Base-by-base conservation (phyloP, 768 basidiomycete species). In the Trametes villosa region DNA sequence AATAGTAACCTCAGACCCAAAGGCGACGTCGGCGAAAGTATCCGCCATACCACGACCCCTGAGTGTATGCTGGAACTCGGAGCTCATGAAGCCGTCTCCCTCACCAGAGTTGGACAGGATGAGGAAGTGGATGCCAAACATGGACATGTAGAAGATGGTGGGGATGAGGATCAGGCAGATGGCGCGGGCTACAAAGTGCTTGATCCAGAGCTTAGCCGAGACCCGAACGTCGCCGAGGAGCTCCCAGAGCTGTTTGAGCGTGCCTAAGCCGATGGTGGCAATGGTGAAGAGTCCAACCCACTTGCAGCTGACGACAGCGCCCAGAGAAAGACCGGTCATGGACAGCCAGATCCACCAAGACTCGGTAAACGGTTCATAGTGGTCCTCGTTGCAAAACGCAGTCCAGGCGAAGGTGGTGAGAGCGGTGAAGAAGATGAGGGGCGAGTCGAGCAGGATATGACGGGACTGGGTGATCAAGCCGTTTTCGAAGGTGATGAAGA, bases 241-340 rank as follows among this genome's bases (percentile, higher is more conserved):
- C 36, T 79, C 70, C 96, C 97, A 98, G 4, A 99, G 80, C 68
- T 95, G 96, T 50, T 83, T 77, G 33, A 98, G 68, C 2, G 95
- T 97, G 68, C 86, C 87, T 33, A 90, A 70, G 15, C 96, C 97
- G 51, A 99, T 78, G 8, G 96, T 97, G 9, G 97, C 95, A 67
- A 98, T 94, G 15, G 96, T 98, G 77, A 99, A 98, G 22, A 99
- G 79, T 11, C 97, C 97, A 41, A 98, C 96, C 97, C 96, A 98
- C 74, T 98, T 99, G 79, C 93, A 94, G 68, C 89, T 91, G 31
- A 90, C 84, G 49, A 96, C 94, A 5, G 96, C 95, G 36, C 97
- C 97, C 26, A 99, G 87, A 0, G 89, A 86, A 15, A 96, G 78
- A 30, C 97, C 97, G 2, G 92, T 91, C 40, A 98, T 81, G 13